Percentiles rank a stretch among this genome's conserved stretches.
phyloP scores from a whole-genome alignment of 257 asterid genomes.

The Salvia miltiorrhiza region DNA sequence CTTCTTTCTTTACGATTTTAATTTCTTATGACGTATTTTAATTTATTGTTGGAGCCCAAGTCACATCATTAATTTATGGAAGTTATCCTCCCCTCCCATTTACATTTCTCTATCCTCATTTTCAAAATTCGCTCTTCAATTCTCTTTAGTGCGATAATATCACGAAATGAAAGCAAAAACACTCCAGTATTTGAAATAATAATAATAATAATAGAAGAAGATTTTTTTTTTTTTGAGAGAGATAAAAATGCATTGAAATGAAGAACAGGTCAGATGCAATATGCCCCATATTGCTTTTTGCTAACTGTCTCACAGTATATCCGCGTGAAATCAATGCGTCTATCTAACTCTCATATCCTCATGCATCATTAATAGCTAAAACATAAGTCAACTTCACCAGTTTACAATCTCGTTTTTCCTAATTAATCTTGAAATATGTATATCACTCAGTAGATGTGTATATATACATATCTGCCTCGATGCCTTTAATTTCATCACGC shows the following conservation, averaged over 20 bases:
- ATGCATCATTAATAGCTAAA: background rate
- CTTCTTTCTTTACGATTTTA: background rate
- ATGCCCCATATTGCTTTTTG: background rate
- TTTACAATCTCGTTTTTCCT: background rate
- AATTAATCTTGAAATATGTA: background rate
- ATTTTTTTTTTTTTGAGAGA: too few species aligned
- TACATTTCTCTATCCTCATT: background rate
- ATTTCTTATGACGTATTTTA: background rate
- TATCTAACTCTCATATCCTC: slow-evolving; percentile 33
- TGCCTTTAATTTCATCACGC: slow-evolving; percentile 33
- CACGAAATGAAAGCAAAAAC: background rate
- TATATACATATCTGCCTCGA: background rate
- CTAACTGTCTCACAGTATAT: slow-evolving; percentile 19
- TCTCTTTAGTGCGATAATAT: background rate
- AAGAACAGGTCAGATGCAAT: slow-evolving; percentile 11
- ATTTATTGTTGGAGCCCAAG: background rate
- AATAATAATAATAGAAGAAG: too few species aligned
- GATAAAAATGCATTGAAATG: slow-evolving; percentile 4
- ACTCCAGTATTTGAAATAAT: background rate
- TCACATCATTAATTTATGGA: slow-evolving; percentile 1
- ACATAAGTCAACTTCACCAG: slow-evolving; percentile 8
- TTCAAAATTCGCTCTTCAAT: background rate
- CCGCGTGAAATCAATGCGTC: slow-evolving; percentile 58
- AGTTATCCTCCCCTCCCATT: background rate
- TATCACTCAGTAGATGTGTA: too few species aligned